phyloP scores from a whole-genome alignment of 2,329 filamentous ascomycete species.

The Ophiobolus disseminans region DNA sequence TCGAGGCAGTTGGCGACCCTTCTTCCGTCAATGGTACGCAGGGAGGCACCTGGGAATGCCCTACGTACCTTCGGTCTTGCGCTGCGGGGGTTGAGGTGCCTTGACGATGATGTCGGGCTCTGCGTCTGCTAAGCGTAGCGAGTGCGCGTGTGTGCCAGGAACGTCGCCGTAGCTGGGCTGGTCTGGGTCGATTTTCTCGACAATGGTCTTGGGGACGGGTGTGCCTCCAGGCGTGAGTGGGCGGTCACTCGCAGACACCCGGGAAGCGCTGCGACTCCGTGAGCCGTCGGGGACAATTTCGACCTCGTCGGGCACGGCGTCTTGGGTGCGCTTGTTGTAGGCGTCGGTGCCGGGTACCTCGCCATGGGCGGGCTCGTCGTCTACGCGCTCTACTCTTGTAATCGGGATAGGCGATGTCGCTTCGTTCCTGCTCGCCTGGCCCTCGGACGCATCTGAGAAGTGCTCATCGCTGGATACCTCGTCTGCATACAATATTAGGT shows the following conservation, averaged over 20 bases:
- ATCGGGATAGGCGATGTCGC: conserved; percentile 63
- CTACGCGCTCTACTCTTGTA: conserved; percentile 69
- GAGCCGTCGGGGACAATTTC: conserved; percentile 60
- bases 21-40: conserved; percentile 67
- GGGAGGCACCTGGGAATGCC: conserved; percentile 49
- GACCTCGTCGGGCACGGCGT: conserved; percentile 70
- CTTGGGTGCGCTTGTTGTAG: conserved; percentile 63
- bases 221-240: conserved; percentile 59
- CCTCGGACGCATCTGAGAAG: conserved; percentile 71
- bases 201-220: conserved; percentile 64
- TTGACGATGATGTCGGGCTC: conserved; percentile 64
- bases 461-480: conserved; percentile 65
- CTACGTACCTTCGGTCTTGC: conserved; percentile 65
- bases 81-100: conserved; percentile 51
- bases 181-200: conserved; percentile 67
- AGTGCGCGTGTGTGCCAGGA: conserved; percentile 65
- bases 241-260: conserved; percentile 54
- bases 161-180: conserved; percentile 66
- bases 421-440: conserved; percentile 52
- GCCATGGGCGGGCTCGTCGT: conserved; percentile 64
- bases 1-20: conserved; percentile 63
- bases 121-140: conserved; percentile 64
- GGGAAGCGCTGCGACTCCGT: conserved; percentile 49
- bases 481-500: conserved; percentile 25
- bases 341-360: conserved; percentile 68